These are phyloP conservation scores for Microcyclospora pomicola DNA, from an alignment of 2,329 filamentous ascomycete genomes.

Conservation along the genomic window DNA sequence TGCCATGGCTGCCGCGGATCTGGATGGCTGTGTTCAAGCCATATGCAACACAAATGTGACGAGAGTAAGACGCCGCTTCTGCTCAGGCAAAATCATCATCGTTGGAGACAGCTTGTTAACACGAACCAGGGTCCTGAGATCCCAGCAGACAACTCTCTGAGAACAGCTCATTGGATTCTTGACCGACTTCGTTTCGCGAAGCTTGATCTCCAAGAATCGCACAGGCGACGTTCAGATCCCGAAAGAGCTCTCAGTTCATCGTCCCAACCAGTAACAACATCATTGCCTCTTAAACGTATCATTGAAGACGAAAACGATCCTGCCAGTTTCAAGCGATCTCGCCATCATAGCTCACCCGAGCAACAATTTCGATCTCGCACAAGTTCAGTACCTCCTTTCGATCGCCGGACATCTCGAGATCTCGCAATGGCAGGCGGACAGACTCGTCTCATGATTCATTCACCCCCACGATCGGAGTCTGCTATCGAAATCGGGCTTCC, in stretches of 20 bases:
- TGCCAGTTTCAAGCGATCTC: background rate
- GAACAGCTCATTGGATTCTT: constrained; percentile 14
- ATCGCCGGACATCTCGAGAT: background rate
- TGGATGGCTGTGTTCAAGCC: constrained; percentile 11
- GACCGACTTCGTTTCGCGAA: constrained; percentile 10
- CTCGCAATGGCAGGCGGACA: too few species aligned
- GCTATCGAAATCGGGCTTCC: background rate
- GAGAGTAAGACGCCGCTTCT: constrained; percentile 3
- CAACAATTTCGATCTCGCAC: background rate
- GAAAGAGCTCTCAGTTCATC: constrained; percentile 1
- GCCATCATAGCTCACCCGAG: too few species aligned
- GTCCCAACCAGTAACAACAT: background rate
- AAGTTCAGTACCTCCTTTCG: background rate
- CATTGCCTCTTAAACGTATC: background rate
- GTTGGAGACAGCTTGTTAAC: too few species aligned
- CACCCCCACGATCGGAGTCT: too few species aligned
- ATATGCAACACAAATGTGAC: constrained; percentile 5
- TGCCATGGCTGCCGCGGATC: constrained; percentile 11
- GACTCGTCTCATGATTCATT: too few species aligned
- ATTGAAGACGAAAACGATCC: background rate
- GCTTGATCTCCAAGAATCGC: constrained; percentile 8
- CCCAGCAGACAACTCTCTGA: constrained; percentile 7
- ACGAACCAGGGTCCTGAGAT: constrained; percentile 3
- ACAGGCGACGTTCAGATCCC: background rate
- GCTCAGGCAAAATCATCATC: background rate